These are phyloP conservation scores for Euphorbia corollata DNA, from an alignment of 441 rosid genomes.

Conservation along the genomic window DNA sequence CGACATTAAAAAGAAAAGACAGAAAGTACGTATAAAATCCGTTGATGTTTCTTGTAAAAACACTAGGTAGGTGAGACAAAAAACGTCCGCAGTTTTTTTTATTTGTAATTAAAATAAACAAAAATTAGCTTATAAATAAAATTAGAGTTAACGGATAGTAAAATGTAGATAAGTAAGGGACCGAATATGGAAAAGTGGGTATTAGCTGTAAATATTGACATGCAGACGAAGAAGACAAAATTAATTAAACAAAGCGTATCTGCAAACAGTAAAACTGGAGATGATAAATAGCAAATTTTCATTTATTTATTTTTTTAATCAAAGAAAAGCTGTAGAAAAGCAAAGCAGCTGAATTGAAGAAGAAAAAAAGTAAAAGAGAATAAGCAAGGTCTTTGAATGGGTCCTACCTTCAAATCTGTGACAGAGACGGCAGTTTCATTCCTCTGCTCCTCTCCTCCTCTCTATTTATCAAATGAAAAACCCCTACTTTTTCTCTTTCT, in stretches of 20 bases:
- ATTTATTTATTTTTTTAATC: not conserved
- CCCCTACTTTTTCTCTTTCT: not conserved
- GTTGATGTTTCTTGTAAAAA: conserved; percentile 5
- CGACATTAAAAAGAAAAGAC: not conserved
- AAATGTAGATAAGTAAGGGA: not conserved
- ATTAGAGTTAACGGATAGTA: not conserved
- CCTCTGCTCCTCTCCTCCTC: conserved; percentile 19
- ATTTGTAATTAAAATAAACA: not conserved
- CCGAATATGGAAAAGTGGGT: not conserved
- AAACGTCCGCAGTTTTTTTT: not conserved
- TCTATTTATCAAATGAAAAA: conserved; percentile 1
- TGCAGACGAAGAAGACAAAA: not conserved
- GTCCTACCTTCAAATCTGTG: conserved; percentile 61
- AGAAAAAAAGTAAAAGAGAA: conserved; percentile 15
- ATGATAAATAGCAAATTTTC: not conserved
- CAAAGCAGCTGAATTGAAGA: not conserved
- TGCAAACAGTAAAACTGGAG: not conserved
- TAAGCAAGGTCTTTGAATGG: conserved; percentile 50
- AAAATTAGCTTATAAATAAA: too few species aligned
- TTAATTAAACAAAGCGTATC: not conserved
- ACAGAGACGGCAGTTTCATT: conserved; percentile 64
- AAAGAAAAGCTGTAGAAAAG: not conserved
- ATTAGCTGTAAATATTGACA: conserved; percentile 6
- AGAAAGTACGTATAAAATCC: not conserved
- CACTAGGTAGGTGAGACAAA: not conserved